A percentile compares a stretch with the other conserved stretches of the same genome.
These are phyloP conservation scores for Psilocybe sp. DNA, from an alignment of 768 basidiomycete species.

Conservation along the genomic window DNA sequence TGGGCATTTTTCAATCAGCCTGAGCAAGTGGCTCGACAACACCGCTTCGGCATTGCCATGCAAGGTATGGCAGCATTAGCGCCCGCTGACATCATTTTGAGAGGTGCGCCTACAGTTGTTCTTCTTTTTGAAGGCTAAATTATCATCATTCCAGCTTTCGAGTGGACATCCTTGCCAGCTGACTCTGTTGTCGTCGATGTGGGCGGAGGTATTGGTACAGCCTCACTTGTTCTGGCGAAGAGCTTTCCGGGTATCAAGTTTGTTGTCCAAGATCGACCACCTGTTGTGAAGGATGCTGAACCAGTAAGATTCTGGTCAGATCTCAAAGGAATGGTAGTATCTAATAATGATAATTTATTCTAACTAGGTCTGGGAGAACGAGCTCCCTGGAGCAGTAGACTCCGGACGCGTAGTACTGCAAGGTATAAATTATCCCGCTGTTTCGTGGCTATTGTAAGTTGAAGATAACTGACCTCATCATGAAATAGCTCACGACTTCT, in stretches of 20 bases:
- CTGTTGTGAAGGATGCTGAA: conserved; percentile 34
- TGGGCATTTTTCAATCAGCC: conserved; percentile 19
- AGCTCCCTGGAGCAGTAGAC: conserved; percentile 21
- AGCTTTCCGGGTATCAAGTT: conserved; percentile 40
- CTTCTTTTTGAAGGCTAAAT: not conserved
- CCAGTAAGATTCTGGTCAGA: conserved; percentile 33
- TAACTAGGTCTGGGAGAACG: conserved; percentile 16
- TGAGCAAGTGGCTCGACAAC: conserved; percentile 24
- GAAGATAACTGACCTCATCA: not conserved
- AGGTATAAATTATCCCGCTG: conserved; percentile 14
- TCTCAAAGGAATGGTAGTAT: not conserved
- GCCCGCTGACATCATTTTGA: conserved; percentile 13
- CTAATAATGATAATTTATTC: not conserved
- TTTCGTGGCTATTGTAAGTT: not conserved
- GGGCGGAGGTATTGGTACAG: conserved; percentile 64
- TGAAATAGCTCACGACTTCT: conserved; percentile 27
- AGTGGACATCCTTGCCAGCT: conserved; percentile 51
- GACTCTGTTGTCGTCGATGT: conserved; percentile 61
- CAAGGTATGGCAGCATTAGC: conserved; percentile 16
- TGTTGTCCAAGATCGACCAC: conserved; percentile 58
- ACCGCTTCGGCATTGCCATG: conserved; percentile 25
- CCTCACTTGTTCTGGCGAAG: conserved; percentile 30
- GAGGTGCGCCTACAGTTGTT: conserved; percentile 9
- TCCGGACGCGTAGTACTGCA: conserved; percentile 24
- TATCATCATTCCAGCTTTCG: conserved; percentile 42